Percentiles rank a stretch among this genome's conserved stretches.
Evolutionary conservation across 768 basidiomycete species (phyloP).

Genomic region (Lanmaoa pseudosensibilis): DNA sequence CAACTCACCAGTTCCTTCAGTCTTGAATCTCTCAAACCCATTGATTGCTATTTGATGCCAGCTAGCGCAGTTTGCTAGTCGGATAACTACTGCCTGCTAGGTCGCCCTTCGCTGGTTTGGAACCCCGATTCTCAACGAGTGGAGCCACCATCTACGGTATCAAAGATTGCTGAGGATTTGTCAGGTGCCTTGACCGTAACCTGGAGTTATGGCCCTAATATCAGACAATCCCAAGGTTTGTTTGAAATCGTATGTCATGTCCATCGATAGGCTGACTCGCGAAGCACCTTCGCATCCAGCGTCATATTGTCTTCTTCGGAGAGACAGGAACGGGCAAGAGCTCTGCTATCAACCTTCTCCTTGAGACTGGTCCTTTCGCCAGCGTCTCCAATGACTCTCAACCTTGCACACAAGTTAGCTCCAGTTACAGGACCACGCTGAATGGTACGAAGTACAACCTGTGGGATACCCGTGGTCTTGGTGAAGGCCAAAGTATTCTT

Average conservation of each 20-base stretch:
- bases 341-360: conserved; percentile 28
- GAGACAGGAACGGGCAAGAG: conserved; percentile 29
- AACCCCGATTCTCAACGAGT: neutral
- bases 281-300: neutral
- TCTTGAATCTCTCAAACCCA: neutral
- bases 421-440: conserved; percentile 6
- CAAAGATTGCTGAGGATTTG: neutral
- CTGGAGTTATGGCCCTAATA: neutral
- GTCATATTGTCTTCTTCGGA: conserved; percentile 26
- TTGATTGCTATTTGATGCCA: neutral
- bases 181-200: neutral
- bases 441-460: conserved; percentile 12
- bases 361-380: conserved; percentile 6
- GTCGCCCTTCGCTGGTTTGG: neutral
- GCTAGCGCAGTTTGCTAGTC: neutral
- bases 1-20: neutral
- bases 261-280: neutral
- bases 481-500: conserved; percentile 26
- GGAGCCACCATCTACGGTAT: neutral
- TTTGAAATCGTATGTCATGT: neutral
- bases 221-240: conserved; percentile 12
- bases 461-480: conserved; percentile 42
- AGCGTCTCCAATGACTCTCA: conserved; percentile 5
- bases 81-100: neutral
- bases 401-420: conserved; percentile 18